Conservation (phyloP, 169 alveolate species). For the Blepharisma undulans region DNA sequence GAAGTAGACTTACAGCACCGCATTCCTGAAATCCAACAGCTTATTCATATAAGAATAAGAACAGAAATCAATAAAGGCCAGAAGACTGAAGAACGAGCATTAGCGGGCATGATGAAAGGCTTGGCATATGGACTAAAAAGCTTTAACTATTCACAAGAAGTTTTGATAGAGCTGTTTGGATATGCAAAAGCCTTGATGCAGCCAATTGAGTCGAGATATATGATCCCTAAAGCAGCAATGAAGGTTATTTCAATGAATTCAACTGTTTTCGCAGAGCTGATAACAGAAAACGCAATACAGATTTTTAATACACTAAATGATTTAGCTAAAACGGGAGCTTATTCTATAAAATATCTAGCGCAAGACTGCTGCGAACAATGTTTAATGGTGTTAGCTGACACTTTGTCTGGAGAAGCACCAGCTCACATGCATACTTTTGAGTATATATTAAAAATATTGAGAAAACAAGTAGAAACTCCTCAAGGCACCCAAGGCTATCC, state of each 20-base stretch:
- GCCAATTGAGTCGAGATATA: conserved; percentile 44
- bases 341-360: not conserved
- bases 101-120: conserved; percentile 65
- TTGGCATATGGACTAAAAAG: conserved; percentile 37
- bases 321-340: not conserved
- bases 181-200: conserved; percentile 38
- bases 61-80: conserved; percentile 47
- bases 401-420: not conserved
- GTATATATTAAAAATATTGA: not conserved
- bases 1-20: conserved; percentile 6
- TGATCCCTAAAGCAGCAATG: conserved; percentile 50
- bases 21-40: conserved; percentile 50
- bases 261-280: conserved; percentile 29
- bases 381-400: conserved; percentile 12
- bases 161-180: conserved; percentile 35
- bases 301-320: not conserved
- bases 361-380: conserved; percentile 2
- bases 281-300: not conserved
- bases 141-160: conserved; percentile 44
- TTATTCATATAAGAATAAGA: conserved; percentile 22
- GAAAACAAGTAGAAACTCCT: not conserved
- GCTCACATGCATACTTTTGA: not conserved
- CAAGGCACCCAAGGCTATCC: not conserved
- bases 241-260: conserved; percentile 40
- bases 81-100: conserved; percentile 56